These are phyloP conservation scores for Colletotrichum spaethianum DNA, from an alignment of 2,329 filamentous ascomycete species.

Conservation along the genomic window DNA sequence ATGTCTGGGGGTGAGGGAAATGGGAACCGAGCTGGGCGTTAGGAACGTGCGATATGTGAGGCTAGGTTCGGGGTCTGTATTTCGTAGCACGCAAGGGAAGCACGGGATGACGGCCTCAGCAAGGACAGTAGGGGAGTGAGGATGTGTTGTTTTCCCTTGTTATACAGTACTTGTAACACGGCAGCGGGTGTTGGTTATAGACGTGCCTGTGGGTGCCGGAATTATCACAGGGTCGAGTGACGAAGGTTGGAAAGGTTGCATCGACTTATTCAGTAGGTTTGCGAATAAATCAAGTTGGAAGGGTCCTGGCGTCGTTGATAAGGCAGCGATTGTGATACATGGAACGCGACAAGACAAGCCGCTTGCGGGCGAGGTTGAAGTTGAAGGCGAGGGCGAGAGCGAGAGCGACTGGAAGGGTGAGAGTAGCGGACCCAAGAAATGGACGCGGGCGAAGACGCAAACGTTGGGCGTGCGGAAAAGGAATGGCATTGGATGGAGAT, in stretches of 20 bases:
- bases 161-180: neutral
- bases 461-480: slow-evolving; percentile 10
- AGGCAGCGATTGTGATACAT: slow-evolving; percentile 17
- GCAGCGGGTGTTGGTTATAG: neutral
- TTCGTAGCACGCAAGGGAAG: neutral
- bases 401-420: neutral
- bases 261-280: neutral
- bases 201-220: neutral
- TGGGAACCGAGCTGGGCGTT: slow-evolving; percentile 5
- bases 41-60: slow-evolving; percentile 11
- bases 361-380: slow-evolving; percentile 2
- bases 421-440: neutral
- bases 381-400: neutral
- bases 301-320: neutral
- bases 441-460: slow-evolving; percentile 1
- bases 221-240: neutral
- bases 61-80: slow-evolving; percentile 2
- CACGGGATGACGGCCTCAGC: slow-evolving; percentile 1
- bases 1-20: slow-evolving; percentile 6
- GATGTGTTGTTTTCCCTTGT: neutral
- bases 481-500: slow-evolving; percentile 29
- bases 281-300: neutral
- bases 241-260: slow-evolving; percentile 1
- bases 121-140: neutral
- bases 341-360: slow-evolving; percentile 15